A percentile compares a stretch with the other conserved stretches of the same genome.
These are phyloP conservation scores for Syncephalastrum contaminatum DNA, from an alignment of 371 early-diverging fungal genomes.

Conservation along the genomic window DNA sequence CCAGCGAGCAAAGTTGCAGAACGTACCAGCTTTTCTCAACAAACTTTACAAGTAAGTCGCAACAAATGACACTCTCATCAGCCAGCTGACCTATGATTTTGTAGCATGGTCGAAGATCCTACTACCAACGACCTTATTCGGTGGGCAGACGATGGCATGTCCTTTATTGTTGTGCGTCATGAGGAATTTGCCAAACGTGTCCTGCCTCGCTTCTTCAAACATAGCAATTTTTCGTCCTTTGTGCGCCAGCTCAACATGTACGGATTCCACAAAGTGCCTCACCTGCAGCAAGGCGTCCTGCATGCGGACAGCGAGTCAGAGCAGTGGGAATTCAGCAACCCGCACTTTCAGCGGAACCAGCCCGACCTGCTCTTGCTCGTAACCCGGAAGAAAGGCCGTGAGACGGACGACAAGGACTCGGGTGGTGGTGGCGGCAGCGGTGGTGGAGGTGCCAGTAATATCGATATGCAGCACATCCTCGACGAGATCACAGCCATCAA, in stretches of 20 bases:
- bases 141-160: conserved; percentile 77
- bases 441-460: conserved; percentile 10
- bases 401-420: conserved; percentile 54
- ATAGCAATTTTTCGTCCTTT: conserved; percentile 92
- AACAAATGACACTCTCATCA: neutral
- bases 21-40: conserved; percentile 85
- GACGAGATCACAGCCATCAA: conserved; percentile 88
- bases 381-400: conserved; percentile 52
- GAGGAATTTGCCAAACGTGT: conserved; percentile 86
- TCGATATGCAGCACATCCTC: conserved; percentile 61
- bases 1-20: conserved; percentile 46
- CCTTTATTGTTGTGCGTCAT: conserved; percentile 68
- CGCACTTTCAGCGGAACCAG: conserved; percentile 54
- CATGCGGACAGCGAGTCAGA: conserved; percentile 61
- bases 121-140: conserved; percentile 68
- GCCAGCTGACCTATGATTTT: neutral
- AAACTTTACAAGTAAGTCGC: conserved; percentile 75
- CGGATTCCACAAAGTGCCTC: conserved; percentile 82
- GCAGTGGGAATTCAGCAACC: conserved; percentile 63
- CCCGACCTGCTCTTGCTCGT: conserved; percentile 59
- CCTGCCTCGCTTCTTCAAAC: conserved; percentile 88
- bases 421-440: conserved; percentile 8
- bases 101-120: conserved; percentile 73
- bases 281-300: conserved; percentile 76
- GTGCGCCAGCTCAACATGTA: conserved; percentile 96